Conservation (phyloP, 768 basidiomycete genomes). For the Tubosaeta brunneosetosa region DNA sequence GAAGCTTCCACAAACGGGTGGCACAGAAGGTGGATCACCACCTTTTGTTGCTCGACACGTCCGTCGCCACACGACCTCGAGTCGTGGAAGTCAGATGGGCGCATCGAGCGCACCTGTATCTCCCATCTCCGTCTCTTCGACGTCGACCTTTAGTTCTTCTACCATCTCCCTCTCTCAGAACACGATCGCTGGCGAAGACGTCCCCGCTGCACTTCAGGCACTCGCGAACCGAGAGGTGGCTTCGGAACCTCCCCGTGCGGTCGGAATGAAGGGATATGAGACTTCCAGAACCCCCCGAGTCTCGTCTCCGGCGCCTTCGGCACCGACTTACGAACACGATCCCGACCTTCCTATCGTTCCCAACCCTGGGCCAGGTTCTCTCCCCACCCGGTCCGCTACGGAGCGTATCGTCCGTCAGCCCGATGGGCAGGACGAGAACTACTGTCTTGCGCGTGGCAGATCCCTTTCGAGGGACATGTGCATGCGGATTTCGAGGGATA, state of each 20-base stretch:
- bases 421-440: slow-evolving; percentile 26
- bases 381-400: slow-evolving; percentile 30
- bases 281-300: slow-evolving; percentile 21
- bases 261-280: slow-evolving; percentile 13
- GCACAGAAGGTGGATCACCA: slow-evolving; percentile 28
- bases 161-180: slow-evolving; percentile 17
- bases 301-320: slow-evolving; percentile 20
- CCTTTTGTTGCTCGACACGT: slow-evolving; percentile 31
- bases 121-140: slow-evolving; percentile 26
- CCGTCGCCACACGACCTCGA: slow-evolving; percentile 32
- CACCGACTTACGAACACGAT: slow-evolving; percentile 24
- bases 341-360: slow-evolving; percentile 24
- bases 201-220: slow-evolving; percentile 11
- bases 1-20: slow-evolving; percentile 18
- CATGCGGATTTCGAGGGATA: slow-evolving; percentile 31
- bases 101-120: slow-evolving; percentile 32
- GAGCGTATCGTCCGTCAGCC: slow-evolving; percentile 30
- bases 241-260: slow-evolving; percentile 21
- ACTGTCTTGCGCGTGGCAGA: slow-evolving; percentile 26
- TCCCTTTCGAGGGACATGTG: slow-evolving; percentile 30
- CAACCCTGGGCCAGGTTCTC: slow-evolving; percentile 9
- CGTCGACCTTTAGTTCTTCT: slow-evolving; percentile 24
- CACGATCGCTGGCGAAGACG: slow-evolving; percentile 16
- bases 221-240: slow-evolving; percentile 18
- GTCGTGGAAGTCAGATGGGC: slow-evolving; percentile 25